These are phyloP conservation scores for Thelephora terrestris DNA, from an alignment of 1,284 basidiomycete species.

Conservation along the genomic window DNA sequence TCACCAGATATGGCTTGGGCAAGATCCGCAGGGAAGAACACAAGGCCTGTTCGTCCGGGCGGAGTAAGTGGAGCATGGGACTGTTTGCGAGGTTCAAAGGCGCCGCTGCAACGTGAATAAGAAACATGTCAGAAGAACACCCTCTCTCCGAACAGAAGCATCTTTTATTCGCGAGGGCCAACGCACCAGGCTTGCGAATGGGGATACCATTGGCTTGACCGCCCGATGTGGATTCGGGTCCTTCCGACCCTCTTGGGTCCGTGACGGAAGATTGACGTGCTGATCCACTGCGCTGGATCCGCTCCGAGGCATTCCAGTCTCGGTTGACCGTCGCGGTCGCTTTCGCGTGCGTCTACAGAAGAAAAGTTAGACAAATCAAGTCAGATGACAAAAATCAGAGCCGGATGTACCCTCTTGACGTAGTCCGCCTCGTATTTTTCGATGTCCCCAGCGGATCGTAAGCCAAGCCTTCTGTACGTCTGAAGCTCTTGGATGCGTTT, in stretches of 20 bases:
- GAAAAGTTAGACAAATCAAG: conserved; percentile 4
- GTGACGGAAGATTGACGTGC: conserved; percentile 39
- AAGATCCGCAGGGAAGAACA: conserved; percentile 83
- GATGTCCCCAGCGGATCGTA: conserved; percentile 77
- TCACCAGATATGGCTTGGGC: conserved; percentile 85
- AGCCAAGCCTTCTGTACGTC: conserved; percentile 75
- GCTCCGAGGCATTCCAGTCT: conserved; percentile 45
- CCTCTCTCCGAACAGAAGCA: too few relatives aligned
- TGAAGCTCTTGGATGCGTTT: conserved; percentile 86
- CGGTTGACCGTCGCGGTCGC: conserved; percentile 37
- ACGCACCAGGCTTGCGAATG: conserved; percentile 42
- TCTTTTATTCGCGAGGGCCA: conserved; percentile 1
- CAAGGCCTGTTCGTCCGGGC: conserved; percentile 76
- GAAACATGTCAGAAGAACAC: conserved; percentile 4
- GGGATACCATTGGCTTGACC: conserved; percentile 22
- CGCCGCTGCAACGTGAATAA: conserved; percentile 32
- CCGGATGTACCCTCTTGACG: conserved; percentile 51
- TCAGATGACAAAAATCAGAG: conserved; percentile 2
- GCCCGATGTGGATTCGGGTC: conserved; percentile 42
- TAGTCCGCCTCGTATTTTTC: conserved; percentile 79
- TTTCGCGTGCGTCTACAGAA: conserved; percentile 45
- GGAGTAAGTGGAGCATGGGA: conserved; percentile 79
- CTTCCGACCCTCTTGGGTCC: conserved; percentile 48
- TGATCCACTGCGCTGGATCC: conserved; percentile 33
- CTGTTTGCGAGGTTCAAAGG: conserved; percentile 84